Evolutionary conservation across 1,139 yeast genomes (phyloP).

Genomic region (Scheffersomyces insectosa): DNA sequence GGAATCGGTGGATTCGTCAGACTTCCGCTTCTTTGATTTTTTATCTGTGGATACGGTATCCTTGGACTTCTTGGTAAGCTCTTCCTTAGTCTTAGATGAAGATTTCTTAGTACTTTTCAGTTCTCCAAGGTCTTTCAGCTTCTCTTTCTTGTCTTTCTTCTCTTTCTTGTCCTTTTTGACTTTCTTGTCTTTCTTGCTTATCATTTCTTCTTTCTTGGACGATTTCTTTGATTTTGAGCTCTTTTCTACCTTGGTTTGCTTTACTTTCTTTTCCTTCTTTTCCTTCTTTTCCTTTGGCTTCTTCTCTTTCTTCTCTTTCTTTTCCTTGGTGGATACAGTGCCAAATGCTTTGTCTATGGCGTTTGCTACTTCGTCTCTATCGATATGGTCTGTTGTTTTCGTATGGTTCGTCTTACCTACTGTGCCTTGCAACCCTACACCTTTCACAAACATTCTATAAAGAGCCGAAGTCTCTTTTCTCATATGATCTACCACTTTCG

Average conservation of each 20-base stretch:
- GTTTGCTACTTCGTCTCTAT: conserved; percentile 14
- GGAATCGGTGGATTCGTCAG: not conserved
- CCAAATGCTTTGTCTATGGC: conserved; percentile 11
- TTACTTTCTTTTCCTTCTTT: conserved; percentile 7
- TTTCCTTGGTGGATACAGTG: conserved; percentile 6
- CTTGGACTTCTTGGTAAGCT: conserved; percentile 9
- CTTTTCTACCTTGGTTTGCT: conserved; percentile 6
- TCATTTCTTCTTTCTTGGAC: conserved; percentile 9
- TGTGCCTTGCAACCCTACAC: conserved; percentile 83
- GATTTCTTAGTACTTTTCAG: conserved; percentile 3
- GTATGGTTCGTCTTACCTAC: conserved; percentile 41
- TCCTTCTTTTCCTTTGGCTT: conserved; percentile 7
- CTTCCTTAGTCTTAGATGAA: conserved; percentile 3
- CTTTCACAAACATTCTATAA: conserved; percentile 77
- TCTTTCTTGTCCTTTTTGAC: conserved; percentile 8
- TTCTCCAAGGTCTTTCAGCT: conserved; percentile 20
- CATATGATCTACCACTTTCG: conserved; percentile 36
- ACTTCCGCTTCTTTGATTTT: conserved; percentile 2
- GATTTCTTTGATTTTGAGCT: conserved; percentile 5
- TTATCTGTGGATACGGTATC: conserved; percentile 11
- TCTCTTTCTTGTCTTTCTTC: conserved; percentile 12
- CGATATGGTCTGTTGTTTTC: conserved; percentile 11
- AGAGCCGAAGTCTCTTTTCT: conserved; percentile 58
- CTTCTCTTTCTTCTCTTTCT: conserved; percentile 8
- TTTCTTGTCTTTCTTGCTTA: conserved; percentile 11